Evolutionary conservation across 805 yeast species (phyloP).

Genomic region (Saccharomyces jurei): DNA sequence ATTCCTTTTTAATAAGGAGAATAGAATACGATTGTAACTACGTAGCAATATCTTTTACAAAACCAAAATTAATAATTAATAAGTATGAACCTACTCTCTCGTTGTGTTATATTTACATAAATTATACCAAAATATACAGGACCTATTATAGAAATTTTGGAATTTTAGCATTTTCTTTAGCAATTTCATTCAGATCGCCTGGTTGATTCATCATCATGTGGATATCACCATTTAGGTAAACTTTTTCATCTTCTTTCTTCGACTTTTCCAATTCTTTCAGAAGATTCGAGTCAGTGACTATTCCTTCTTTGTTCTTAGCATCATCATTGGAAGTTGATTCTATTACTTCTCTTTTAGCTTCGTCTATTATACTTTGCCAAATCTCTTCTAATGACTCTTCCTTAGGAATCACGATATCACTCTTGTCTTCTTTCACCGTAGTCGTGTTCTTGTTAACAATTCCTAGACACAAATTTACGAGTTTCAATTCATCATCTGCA

Average conservation of each 20-base stretch:
- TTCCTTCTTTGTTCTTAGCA: background rate
- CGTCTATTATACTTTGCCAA: constrained; percentile 23
- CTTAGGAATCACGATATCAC: constrained; percentile 12
- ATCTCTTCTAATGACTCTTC: constrained; percentile 27
- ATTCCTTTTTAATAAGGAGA: background rate
- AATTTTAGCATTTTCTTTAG: constrained; percentile 30
- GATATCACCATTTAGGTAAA: constrained; percentile 25
- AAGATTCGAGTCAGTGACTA: constrained; percentile 13
- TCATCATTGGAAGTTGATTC: constrained; percentile 1
- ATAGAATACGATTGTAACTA: background rate
- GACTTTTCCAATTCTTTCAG: constrained; percentile 9
- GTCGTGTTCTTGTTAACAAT: constrained; percentile 15
- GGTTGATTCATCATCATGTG: constrained; percentile 35
- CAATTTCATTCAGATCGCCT: constrained; percentile 34
- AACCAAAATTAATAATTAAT: background rate
- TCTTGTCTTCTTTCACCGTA: constrained; percentile 4
- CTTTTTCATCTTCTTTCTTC: constrained; percentile 21
- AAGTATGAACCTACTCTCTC: background rate
- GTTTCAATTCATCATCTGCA: constrained; percentile 34
- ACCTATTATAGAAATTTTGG: constrained; percentile 29
- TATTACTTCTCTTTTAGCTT: constrained; percentile 10
- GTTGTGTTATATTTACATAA: constrained; percentile 1
- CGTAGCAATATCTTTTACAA: background rate
- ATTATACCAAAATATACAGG: background rate
- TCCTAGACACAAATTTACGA: constrained; percentile 31